Base-by-base conservation (phyloP, 1,284 basidiomycete genomes). In the Apiotrichum brassicae region DNA sequence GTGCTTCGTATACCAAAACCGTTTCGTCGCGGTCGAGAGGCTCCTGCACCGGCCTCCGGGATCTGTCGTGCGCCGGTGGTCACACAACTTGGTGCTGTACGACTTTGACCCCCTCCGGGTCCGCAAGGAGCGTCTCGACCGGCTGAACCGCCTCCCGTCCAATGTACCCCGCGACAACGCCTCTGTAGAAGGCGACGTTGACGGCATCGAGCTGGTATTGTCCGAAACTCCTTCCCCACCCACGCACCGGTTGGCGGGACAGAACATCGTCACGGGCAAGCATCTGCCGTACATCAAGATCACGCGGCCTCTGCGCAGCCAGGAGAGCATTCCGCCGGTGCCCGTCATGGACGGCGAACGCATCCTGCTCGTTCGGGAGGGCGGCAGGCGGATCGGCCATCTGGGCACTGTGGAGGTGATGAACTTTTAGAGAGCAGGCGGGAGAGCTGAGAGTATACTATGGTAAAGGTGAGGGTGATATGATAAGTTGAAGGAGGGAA, bases 1-100 rank as follows among this genome's bases (percentile, higher is more conserved):
- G 2, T 72, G 70, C 48, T 74, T 68, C 48, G 68, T 74, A 16
- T 74, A 71, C 48, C 65, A 68, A 35, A 56, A 70, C 51, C 63
- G 68, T 23, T 74, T 64, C 54, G 60, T 70, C 14, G 58, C 58
- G 13, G 25, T 46, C 32, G 43, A 49, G n/a, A 28, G 23, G 19
- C 41, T 34, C 16, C 28, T 52, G 6, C 36, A 38, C 20, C 30
- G 14, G 36, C 26, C 20, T 22, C 25, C 22, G 37, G 18, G 33
- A n/a, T n/a, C n/a, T n/a, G n/a, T n/a, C n/a, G n/a, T n/a, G n/a
- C n/a, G n/a, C n/a, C n/a, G n/a, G n/a, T n/a, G n/a, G n/a, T n/a
- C 14, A 30, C 14, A 30, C 28, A 30, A 30, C 4, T 35, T 53
- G 24, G 25, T 58, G 16, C 39, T 71, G n/a, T 69, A 65, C 56